These are phyloP conservation scores for Hypoxylon rubiginosum DNA, from an alignment of 2,329 filamentous ascomycete genomes.

Conservation along the genomic window DNA sequence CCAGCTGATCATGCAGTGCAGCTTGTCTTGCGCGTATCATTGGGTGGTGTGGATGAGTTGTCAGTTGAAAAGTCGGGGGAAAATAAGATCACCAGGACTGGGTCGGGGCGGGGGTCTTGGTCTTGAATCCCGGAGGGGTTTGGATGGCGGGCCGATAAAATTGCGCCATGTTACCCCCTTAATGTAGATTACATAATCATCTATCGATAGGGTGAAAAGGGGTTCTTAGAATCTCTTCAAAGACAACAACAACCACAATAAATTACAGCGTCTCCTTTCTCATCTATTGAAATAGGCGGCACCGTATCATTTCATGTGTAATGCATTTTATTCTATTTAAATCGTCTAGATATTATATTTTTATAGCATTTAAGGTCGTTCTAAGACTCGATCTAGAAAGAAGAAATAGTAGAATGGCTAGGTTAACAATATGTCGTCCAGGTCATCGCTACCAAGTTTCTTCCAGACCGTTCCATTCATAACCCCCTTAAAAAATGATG, in stretches of 20 bases:
- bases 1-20: slow-evolving; percentile 7
- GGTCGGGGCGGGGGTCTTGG: neutral
- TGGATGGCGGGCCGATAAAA: too few relatives aligned
- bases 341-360: too few relatives aligned
- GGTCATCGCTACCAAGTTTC: neutral
- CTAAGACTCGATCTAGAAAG: too few relatives aligned
- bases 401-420: neutral
- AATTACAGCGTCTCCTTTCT: too few relatives aligned
- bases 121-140: neutral
- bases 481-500: neutral
- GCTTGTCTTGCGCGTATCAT: neutral
- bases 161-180: too few relatives aligned
- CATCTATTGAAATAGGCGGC: too few relatives aligned
- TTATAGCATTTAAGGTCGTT: too few relatives aligned
- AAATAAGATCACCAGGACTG: neutral
- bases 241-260: too few relatives aligned
- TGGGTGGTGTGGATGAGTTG: neutral
- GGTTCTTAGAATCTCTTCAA: too few relatives aligned
- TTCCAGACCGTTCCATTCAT: neutral
- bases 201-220: neutral
- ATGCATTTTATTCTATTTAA: too few relatives aligned
- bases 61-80: neutral
- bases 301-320: too few relatives aligned
- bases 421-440: neutral
- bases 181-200: neutral